These are phyloP conservation scores for Colletotrichum cuscutae DNA, from an alignment of 2,329 filamentous ascomycete species.

Conservation along the genomic window DNA sequence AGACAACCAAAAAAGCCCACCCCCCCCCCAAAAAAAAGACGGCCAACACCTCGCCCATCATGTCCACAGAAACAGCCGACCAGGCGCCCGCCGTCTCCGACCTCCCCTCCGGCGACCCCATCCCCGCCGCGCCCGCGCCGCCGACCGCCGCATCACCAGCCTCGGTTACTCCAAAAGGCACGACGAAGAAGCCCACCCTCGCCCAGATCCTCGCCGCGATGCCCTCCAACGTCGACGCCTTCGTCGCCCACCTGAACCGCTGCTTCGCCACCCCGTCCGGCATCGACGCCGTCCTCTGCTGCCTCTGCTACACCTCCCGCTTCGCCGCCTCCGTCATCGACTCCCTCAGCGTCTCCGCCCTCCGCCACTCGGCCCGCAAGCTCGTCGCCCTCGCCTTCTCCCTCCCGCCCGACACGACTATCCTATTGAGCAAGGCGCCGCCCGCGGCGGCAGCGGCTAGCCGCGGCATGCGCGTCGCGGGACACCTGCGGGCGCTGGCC, in stretches of 20 bases:
- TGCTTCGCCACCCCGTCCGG: conserved; percentile 75
- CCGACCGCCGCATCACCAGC: not conserved
- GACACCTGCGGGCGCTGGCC: conserved; percentile 69
- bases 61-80: conserved; percentile 33
- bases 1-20: too few relatives aligned
- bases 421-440: conserved; percentile 53
- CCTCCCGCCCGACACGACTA: conserved; percentile 60
- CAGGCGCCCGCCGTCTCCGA: conserved; percentile 42
- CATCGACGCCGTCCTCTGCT: conserved; percentile 76
- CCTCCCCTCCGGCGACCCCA: conserved; percentile 49
- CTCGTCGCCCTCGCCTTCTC: conserved; percentile 63
- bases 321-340: conserved; percentile 63
- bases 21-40: too few relatives aligned
- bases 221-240: conserved; percentile 59
- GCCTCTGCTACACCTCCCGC: conserved; percentile 74
- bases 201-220: conserved; percentile 45
- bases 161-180: conserved; percentile 21
- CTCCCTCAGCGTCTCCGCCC: conserved; percentile 64
- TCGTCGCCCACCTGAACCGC: conserved; percentile 67
- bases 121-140: conserved; percentile 40
- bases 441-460: conserved; percentile 51
- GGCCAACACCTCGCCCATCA: conserved; percentile 5
- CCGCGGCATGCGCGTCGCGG: conserved; percentile 59
- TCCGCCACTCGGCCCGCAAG: conserved; percentile 62
- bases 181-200: conserved; percentile 38